Evolutionary conservation across 2,329 filamentous ascomycete genomes (phyloP), one percentile per base, ranked within the genome.

Genomic region (Aspergillus amoenus): DNA sequence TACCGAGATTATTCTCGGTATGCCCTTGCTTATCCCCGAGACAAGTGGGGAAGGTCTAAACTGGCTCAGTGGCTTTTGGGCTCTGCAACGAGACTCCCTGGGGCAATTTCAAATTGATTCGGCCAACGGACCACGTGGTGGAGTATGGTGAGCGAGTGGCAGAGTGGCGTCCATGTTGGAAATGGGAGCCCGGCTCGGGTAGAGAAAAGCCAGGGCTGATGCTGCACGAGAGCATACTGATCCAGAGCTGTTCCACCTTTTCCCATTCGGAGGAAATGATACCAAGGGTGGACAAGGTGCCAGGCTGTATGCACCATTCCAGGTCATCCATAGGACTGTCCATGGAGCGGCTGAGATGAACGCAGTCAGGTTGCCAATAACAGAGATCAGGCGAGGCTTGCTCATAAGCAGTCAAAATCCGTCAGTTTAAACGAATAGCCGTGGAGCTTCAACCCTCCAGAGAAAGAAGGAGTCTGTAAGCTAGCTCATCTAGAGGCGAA

Each of bases 1-100:
- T 27, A 17, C 12, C 27, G 9, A 41, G 22, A 32, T 7, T 40
- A 48, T 43, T 21, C 27, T 30, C 22, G 43, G 9, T 22, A 47
- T 54, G 37, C 34, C 53, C 50, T 61, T 52, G 54, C 54, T 53
- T 55, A 34, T 52, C 21, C 37, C 43, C 43, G 53, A 47, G 47
- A 40, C 41, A 53, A 21, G 43, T 52, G 56, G 44, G 11, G 55
- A 51, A 30, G 21, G 18, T 21, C 22, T 37, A 32, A 4, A 24
- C 17, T 44, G 40, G 37, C 39, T 49, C n/a, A 17, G 44, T 45
- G 49, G 52, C 44, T 42, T 47, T 45, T 17, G 41, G 32, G 32
- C 41, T 51, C 47, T 51, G 42, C 42, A 47, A 32, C 47, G 21
- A 9, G 11, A n/a, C 15, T 15, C 2, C 15, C 32, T 45, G 32